Percentiles rank a stretch among this genome's conserved stretches.
Conservation (phyloP, 345 rosid genomes). For the Fremontodendron californicum region DNA sequence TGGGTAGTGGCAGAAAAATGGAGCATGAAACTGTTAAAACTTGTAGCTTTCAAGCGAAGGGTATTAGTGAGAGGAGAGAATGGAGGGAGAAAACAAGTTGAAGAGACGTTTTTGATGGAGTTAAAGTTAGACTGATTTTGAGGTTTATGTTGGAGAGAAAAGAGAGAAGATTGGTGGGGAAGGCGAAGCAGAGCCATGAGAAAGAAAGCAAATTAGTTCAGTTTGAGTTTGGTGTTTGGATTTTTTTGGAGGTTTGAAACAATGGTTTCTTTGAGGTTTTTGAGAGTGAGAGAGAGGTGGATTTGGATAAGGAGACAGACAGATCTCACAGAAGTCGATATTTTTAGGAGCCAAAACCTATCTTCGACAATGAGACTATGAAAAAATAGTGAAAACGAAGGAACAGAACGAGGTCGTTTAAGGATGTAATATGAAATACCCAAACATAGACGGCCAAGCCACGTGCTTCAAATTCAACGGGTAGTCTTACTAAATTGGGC, state of each 20-base stretch:
- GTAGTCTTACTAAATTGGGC: background rate
- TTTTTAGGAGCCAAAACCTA: background rate
- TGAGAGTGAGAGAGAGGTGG: background rate
- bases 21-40: conserved; percentile 13
- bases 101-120: background rate
- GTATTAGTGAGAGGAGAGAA: conserved; percentile 17
- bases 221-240: background rate
- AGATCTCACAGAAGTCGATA: background rate
- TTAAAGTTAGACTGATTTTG: conserved; percentile 17
- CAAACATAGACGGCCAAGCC: background rate
- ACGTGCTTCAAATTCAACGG: background rate
- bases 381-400: background rate
- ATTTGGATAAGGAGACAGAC: background rate
- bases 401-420: conserved; percentile 14
- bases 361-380: no score
- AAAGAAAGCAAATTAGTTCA: background rate
- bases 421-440: background rate
- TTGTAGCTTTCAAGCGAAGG: conserved; percentile 26
- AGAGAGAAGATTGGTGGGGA: conserved; percentile 27
- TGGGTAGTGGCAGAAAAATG: conserved; percentile 39
- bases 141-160: conserved; percentile 26
- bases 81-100: conserved; percentile 22
- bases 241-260: background rate
- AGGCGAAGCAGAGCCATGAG: conserved; percentile 48
- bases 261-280: background rate